Evolutionary conservation across 345 rosid species (phyloP).

Genomic region (Salix suchowensis): DNA sequence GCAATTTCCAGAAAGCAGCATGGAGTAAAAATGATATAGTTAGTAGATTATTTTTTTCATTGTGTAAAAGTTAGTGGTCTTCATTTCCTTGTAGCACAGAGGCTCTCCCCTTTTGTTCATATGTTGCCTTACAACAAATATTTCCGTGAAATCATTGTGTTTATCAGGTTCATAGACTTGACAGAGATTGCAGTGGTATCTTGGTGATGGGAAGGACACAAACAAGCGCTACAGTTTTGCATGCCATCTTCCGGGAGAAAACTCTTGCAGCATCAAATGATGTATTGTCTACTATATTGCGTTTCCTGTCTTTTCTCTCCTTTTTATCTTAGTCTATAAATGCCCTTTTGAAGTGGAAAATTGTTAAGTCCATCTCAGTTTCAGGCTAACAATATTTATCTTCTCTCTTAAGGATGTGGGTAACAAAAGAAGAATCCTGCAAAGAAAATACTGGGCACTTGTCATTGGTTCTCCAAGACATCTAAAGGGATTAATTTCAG

Average conservation of each 20-base stretch:
- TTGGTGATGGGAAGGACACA: constrained; percentile 95
- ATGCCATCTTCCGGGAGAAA: constrained; percentile 85
- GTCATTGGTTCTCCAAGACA: constrained; percentile 74
- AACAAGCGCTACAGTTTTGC: constrained; percentile 64
- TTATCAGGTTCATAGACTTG: constrained; percentile 87
- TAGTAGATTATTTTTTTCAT: too few species aligned
- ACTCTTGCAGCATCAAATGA: constrained; percentile 61
- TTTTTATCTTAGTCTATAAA: not conserved
- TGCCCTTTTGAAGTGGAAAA: not conserved
- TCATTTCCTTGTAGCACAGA: not conserved
- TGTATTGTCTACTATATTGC: constrained; percentile 22
- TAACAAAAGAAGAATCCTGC: constrained; percentile 44
- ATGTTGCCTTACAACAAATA: not conserved
- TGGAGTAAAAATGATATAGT: not conserved
- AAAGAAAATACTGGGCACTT: constrained; percentile 75
- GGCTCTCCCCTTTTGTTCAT: not conserved
- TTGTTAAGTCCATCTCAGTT: constrained; percentile 6
- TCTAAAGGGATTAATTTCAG: constrained; percentile 61
- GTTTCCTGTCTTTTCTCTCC: not conserved
- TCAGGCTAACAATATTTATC: not conserved
- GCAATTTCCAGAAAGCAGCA: not conserved
- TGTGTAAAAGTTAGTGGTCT: not conserved
- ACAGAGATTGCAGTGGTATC: constrained; percentile 88
- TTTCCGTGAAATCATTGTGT: not conserved
- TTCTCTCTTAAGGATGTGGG: constrained; percentile 41